Percentiles rank a stretch among this genome's conserved stretches.
Conservation (phyloP, 306 rosid genomes). For the Dryas alaskensis region DNA sequence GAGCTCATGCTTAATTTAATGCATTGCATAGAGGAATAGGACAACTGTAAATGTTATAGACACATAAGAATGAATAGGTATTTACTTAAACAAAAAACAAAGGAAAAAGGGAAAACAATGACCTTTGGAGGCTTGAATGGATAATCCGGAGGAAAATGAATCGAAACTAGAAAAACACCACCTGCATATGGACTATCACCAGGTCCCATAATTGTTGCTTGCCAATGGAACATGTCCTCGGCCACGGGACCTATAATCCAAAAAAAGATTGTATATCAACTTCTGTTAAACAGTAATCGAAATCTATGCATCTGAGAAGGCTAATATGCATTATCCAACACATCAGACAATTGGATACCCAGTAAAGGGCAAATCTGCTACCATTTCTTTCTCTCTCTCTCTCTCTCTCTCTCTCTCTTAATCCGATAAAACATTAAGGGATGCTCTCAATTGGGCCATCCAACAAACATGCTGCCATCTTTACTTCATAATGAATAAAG, state of each 20-base stretch:
- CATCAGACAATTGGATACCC: not conserved
- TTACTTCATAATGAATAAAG: not conserved
- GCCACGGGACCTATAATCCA: constrained; percentile 71
- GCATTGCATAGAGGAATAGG: not conserved
- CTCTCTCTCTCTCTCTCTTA: not conserved
- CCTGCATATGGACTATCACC: constrained; percentile 80
- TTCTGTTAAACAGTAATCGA: not conserved
- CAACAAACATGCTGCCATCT: not conserved
- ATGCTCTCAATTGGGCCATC: not conserved
- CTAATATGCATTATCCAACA: not conserved
- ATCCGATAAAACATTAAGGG: not conserved
- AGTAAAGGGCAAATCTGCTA: not conserved
- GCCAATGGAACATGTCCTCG: constrained; percentile 97
- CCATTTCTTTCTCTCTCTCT: not conserved
- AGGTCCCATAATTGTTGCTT: constrained; percentile 91
- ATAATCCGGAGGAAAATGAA: constrained; percentile 84
- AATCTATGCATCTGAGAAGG: not conserved
- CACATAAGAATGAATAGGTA: not conserved
- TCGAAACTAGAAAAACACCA: constrained; percentile 78
- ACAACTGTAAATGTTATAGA: not conserved
- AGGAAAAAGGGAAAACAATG: not conserved
- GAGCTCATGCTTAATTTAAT: not conserved
- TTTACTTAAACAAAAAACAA: not conserved
- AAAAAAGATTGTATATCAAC: not conserved
- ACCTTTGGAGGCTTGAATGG: constrained; percentile 98